phyloP scores from a whole-genome alignment of 768 basidiomycete species.

The Lactarius vividus region DNA sequence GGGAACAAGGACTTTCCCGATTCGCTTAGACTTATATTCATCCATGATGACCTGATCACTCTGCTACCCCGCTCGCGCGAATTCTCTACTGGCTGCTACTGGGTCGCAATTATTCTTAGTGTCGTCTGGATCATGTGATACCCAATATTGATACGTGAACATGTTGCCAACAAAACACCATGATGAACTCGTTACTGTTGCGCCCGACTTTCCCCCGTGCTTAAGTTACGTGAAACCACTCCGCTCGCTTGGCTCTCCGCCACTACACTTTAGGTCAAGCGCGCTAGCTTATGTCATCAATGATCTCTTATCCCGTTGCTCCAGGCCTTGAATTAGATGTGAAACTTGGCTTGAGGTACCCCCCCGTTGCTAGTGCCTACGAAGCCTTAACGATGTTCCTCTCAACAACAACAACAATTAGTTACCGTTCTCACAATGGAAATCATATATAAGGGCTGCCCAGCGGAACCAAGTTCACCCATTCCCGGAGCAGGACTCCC shows the following conservation, averaged over 20 bases:
- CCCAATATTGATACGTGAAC: no score
- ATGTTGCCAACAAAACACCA: not conserved
- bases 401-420: not conserved
- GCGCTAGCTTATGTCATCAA: not conserved
- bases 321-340: not conserved
- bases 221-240: not conserved
- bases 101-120: no score
- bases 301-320: not conserved
- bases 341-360: not conserved
- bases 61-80: no score
- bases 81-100: no score
- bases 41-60: no score
- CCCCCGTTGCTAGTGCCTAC: constrained; percentile 13
- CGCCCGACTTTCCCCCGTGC: constrained; percentile 2
- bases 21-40: no score
- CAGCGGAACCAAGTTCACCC: not conserved
- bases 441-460: not conserved
- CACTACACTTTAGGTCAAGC: not conserved
- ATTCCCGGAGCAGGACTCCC: constrained; percentile 16
- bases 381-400: not conserved
- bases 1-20: no score
- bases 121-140: no score
- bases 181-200: not conserved
- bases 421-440: not conserved
- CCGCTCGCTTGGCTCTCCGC: not conserved